Evolutionary conservation across 495 filamentous ascomycete species (phyloP).

Genomic region (Aspergillus bertholletiae): DNA sequence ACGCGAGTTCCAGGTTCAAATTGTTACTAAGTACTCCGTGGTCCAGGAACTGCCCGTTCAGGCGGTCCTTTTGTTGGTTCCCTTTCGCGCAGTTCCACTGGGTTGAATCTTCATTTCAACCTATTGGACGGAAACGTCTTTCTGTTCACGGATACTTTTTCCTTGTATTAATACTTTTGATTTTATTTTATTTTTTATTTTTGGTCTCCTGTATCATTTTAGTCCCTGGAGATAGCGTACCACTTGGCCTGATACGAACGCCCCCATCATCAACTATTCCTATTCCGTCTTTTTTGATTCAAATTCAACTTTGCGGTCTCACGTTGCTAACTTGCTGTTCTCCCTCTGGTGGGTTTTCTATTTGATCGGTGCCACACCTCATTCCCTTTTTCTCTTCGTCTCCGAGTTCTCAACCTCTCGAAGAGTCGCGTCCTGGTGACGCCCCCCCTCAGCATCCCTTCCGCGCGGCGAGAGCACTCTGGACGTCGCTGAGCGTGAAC

Average conservation of each 20-base stretch:
- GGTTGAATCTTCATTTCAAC: neutral
- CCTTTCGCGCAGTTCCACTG: neutral
- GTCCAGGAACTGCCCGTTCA: neutral
- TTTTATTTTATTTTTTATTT: neutral
- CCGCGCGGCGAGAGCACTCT: neutral
- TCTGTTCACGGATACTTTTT: neutral
- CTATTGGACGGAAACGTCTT: neutral
- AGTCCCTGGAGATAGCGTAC: neutral
- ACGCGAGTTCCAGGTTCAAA: too few species aligned
- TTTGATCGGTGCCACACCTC: neutral
- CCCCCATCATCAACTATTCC: neutral
- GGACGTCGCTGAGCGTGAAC: neutral
- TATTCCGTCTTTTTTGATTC: neutral
- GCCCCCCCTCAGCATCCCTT: neutral
- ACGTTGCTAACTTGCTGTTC: neutral
- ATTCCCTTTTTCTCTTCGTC: neutral
- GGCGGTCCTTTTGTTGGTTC: neutral
- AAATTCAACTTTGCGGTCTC: constrained; percentile 1
- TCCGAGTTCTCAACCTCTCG: neutral
- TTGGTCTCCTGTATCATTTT: too few species aligned
- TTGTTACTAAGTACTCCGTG: too few species aligned
- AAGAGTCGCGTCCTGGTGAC: neutral
- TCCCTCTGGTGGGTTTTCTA: neutral
- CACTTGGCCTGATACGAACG: constrained; percentile 1
- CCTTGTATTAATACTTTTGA: too few species aligned